A percentile compares a stretch with the other conserved stretches of the same genome.
Evolutionary conservation across 2,329 filamentous ascomycete genomes (phyloP).

Genomic region (Fonsecaea erecta): DNA sequence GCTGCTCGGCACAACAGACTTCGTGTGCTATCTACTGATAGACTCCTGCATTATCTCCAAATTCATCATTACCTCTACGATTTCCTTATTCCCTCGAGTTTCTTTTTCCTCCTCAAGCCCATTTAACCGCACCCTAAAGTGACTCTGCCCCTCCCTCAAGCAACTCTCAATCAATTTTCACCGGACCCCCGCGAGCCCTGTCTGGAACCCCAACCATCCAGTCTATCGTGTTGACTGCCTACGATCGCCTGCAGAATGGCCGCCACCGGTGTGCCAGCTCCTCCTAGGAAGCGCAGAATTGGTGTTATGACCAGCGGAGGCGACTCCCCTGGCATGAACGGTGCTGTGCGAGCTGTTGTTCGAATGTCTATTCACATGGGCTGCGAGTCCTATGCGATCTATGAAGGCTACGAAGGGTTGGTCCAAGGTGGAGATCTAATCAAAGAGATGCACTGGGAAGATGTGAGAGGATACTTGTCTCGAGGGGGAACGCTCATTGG

Average conservation of each 20-base stretch:
- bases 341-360: conserved; percentile 84
- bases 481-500: conserved; percentile 96
- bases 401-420: conserved; percentile 95
- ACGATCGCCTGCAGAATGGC: conserved; percentile 37
- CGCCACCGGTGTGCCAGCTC: conserved; percentile 26
- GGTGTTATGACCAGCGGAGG: conserved; percentile 94
- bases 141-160: background rate
- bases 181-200: background rate
- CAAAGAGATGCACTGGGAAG: conserved; percentile 84
- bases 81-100: background rate
- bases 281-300: conserved; percentile 66
- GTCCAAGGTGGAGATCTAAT: conserved; percentile 90
- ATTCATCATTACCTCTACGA: conserved; percentile 8
- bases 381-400: conserved; percentile 79
- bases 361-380: conserved; percentile 86
- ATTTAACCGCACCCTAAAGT: background rate
- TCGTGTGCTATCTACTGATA: conserved; percentile 8
- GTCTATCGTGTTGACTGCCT: background rate
- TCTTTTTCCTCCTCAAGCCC: background rate
- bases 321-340: conserved; percentile 95
- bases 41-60: conserved; percentile 6
- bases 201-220: background rate
- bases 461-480: conserved; percentile 91
- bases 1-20: conserved; percentile 14
- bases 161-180: background rate